phyloP scores from a whole-genome alignment of 2,329 filamentous ascomycete species.

The Fusarium brachygibbosum region DNA sequence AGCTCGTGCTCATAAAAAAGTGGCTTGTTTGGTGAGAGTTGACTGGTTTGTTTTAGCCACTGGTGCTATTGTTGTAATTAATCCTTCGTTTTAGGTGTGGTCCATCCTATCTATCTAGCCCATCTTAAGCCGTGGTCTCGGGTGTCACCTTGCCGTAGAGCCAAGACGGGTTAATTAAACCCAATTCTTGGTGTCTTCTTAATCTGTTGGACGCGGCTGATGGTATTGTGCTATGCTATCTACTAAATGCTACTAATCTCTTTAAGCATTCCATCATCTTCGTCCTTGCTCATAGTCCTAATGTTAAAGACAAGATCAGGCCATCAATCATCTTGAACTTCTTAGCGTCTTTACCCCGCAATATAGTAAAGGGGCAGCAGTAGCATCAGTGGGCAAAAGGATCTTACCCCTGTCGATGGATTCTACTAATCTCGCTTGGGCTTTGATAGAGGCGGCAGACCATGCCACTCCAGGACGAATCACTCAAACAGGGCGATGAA shows the following conservation, averaged over 20 bases:
- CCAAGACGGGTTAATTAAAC: not conserved
- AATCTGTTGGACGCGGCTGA: not conserved
- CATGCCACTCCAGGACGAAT: not conserved
- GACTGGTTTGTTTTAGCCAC: slow-evolving; percentile 21
- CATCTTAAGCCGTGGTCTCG: not conserved
- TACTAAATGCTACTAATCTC: too few species aligned
- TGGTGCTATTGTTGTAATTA: not conserved
- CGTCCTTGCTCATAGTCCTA: not conserved
- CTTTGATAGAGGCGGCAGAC: not conserved
- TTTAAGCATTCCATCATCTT: too few species aligned
- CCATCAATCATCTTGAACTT: not conserved
- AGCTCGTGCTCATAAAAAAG: not conserved
- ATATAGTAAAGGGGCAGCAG: slow-evolving; percentile 10
- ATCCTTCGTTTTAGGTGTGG: slow-evolving; percentile 4
- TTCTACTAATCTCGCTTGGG: slow-evolving; percentile 21
- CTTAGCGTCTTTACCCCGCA: slow-evolving; percentile 24
- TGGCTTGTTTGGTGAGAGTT: slow-evolving; percentile 12
- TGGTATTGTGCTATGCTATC: not conserved
- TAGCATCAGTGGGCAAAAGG: not conserved
- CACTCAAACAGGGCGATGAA: not conserved
- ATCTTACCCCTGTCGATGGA: slow-evolving; percentile 7
- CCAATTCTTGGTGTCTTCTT: not conserved
- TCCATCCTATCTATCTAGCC: not conserved
- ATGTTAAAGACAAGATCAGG: not conserved
- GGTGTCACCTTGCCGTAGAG: not conserved